These are phyloP conservation scores for Wickerhamomyces hampshirensis DNA, from an alignment of 805 yeast species.

Conservation along the genomic window DNA sequence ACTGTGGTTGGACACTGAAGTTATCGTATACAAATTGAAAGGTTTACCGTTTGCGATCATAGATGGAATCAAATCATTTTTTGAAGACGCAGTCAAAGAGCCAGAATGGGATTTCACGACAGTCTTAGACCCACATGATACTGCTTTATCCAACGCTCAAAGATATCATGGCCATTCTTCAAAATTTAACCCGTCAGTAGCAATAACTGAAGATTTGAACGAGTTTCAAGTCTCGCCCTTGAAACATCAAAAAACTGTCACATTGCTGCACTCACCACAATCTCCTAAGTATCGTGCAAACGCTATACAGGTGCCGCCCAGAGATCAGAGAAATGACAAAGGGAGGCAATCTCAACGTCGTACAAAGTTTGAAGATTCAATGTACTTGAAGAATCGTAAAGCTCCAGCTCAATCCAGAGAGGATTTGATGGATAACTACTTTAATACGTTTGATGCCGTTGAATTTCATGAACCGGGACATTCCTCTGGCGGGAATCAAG, in stretches of 20 bases:
- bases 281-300: background rate
- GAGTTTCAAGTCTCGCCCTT: conserved; percentile 1
- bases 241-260: background rate
- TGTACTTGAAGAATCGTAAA: conserved; percentile 1
- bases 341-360: background rate
- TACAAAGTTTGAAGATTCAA: conserved; percentile 2
- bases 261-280: too few species aligned
- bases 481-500: too few species aligned
- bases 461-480: background rate
- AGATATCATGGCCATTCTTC: background rate
- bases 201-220: too few species aligned
- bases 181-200: background rate
- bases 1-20: conserved; percentile 10
- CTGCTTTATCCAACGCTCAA: background rate
- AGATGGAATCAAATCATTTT: conserved; percentile 1
- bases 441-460: conserved; percentile 11
- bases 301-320: background rate
- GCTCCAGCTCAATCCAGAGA: conserved; percentile 2
- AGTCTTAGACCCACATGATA: background rate
- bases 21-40: conserved; percentile 5
- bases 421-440: conserved; percentile 7
- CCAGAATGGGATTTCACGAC: background rate
- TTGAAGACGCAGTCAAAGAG: conserved; percentile 6
- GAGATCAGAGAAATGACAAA: background rate
- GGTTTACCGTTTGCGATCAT: conserved; percentile 1